Evolutionary conservation across 1,284 basidiomycete species (phyloP).

Genomic region (Ustilago trichophora): DNA sequence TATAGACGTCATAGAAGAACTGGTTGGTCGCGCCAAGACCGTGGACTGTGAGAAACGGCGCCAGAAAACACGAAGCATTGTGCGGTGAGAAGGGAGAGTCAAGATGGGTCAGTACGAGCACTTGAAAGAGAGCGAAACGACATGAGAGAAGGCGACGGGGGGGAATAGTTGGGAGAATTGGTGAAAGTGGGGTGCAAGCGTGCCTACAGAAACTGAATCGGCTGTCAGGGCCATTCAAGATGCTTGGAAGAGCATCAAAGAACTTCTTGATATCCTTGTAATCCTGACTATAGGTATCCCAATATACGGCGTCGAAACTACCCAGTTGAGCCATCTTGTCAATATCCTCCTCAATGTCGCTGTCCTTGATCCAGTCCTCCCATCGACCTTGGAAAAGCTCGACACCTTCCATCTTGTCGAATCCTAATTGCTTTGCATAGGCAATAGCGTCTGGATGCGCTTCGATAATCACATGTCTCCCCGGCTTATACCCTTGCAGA

Average conservation of each 20-base stretch:
- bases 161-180: too few relatives aligned
- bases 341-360: conserved; percentile 80
- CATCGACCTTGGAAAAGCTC: conserved; percentile 58
- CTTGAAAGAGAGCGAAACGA: too few relatives aligned
- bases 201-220: conserved; percentile 77
- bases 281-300: conserved; percentile 92
- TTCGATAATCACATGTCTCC: conserved; percentile 89
- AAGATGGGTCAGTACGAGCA: too few relatives aligned
- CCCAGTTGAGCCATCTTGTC: conserved; percentile 75
- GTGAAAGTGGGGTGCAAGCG: too few relatives aligned
- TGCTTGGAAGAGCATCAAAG: conserved; percentile 82
- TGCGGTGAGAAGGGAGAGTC: too few relatives aligned
- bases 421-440: conserved; percentile 73
- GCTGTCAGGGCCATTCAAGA: conserved; percentile 79
- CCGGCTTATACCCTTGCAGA: conserved; percentile 78
- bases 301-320: conserved; percentile 86
- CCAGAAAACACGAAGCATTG: too few relatives aligned
- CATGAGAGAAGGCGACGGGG: too few relatives aligned
- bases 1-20: conserved; percentile 84
- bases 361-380: conserved; percentile 78
- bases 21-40: conserved; percentile 92
- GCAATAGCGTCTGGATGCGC: conserved; percentile 89
- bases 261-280: conserved; percentile 82
- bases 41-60: too few relatives aligned
- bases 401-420: conserved; percentile 52